These are phyloP conservation scores for Avicennia marina DNA, from an alignment of 257 asterid genomes.

Conservation along the genomic window DNA sequence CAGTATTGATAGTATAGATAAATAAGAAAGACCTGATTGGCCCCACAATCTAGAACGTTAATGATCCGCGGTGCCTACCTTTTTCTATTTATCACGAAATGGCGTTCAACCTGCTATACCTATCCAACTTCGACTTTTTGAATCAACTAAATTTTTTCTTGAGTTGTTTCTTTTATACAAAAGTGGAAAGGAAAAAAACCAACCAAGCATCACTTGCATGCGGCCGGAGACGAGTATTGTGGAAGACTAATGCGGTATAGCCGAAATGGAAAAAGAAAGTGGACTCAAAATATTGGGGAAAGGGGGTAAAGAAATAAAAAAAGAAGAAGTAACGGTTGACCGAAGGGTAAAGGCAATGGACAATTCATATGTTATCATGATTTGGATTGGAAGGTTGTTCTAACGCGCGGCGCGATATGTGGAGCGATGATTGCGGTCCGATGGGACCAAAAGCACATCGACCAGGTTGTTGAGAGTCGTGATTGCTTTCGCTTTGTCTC, in stretches of 20 bases:
- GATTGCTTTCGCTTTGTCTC: background rate
- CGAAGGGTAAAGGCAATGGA: background rate
- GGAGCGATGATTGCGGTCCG: constrained; percentile 40
- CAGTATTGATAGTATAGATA: too few species aligned
- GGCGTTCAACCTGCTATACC: too few species aligned
- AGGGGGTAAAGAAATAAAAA: background rate
- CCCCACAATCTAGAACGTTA: too few species aligned
- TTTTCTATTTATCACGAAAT: too few species aligned
- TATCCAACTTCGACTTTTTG: too few species aligned
- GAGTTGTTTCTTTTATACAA: too few species aligned
- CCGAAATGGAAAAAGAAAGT: background rate
- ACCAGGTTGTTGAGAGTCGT: background rate
- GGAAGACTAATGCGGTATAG: background rate
- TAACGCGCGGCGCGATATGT: constrained; percentile 34
- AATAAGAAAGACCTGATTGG: too few species aligned
- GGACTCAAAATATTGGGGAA: background rate
- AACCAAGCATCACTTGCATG: too few species aligned
- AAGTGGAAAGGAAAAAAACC: too few species aligned
- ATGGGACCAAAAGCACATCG: constrained; percentile 14
- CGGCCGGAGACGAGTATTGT: too few species aligned
- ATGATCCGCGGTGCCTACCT: too few species aligned
- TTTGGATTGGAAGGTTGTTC: constrained; percentile 8
- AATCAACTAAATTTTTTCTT: too few species aligned
- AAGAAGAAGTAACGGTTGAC: background rate
- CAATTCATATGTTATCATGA: background rate